phyloP scores from a whole-genome alignment of 176 grass and related monocot genomes.

The Typha latifolia region DNA sequence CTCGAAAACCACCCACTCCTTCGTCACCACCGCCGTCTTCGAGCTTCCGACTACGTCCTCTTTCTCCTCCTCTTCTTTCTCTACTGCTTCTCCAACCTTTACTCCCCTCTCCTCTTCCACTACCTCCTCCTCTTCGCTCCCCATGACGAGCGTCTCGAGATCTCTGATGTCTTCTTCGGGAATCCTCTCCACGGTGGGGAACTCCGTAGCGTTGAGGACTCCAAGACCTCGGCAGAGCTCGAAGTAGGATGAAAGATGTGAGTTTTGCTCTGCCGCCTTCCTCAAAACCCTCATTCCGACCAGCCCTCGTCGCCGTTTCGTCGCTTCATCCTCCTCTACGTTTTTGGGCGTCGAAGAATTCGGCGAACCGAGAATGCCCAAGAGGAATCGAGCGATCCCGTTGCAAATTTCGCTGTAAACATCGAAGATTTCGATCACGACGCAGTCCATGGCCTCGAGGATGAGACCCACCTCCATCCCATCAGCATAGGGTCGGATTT shows the following conservation, averaged over 20 bases:
- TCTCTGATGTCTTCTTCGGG: slow-evolving; percentile 68
- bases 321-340: not conserved
- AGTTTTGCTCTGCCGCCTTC: slow-evolving; percentile 29
- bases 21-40: slow-evolving; percentile 31
- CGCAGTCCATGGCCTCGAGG: slow-evolving; percentile 80
- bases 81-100: not conserved
- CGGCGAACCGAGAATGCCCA: slow-evolving; percentile 34
- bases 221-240: slow-evolving; percentile 34
- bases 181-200: slow-evolving; percentile 32
- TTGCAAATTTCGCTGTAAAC: slow-evolving; percentile 82
- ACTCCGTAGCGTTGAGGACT: slow-evolving; percentile 37
- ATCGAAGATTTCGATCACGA: slow-evolving; percentile 86
- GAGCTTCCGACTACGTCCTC: slow-evolving; percentile 12
- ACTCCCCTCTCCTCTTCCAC: not conserved
- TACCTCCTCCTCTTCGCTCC: slow-evolving; percentile 12
- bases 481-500: slow-evolving; percentile 66
- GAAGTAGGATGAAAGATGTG: slow-evolving; percentile 33
- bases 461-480: slow-evolving; percentile 63
- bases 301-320: not conserved
- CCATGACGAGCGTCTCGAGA: slow-evolving; percentile 61
- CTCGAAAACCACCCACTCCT: slow-evolving; percentile 79
- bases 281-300: slow-evolving; percentile 18
- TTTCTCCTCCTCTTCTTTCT: slow-evolving; percentile 5
- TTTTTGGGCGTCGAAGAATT: slow-evolving; percentile 7
- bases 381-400: slow-evolving; percentile 65